Conservation (phyloP, 2,329 filamentous ascomycete genomes). For the Ophiostoma australiae region DNA sequence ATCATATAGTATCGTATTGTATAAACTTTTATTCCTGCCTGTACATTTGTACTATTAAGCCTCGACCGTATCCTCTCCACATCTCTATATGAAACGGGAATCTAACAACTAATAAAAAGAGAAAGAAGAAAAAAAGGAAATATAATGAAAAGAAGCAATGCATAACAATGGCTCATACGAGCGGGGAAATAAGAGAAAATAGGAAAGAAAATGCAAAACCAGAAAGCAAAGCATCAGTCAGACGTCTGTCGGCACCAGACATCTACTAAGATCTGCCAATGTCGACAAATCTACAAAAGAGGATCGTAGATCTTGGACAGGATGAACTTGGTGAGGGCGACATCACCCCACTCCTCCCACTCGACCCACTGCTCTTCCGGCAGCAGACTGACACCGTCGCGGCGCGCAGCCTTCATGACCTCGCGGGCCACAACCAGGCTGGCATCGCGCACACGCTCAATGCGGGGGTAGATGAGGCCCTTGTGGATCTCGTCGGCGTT, state of each 20-base stretch:
- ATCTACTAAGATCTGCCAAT: too few relatives aligned
- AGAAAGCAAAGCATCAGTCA: conserved; percentile 6
- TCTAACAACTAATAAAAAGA: conserved; percentile 25
- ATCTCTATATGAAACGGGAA: background rate
- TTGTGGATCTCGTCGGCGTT: conserved; percentile 74
- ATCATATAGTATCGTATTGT: background rate
- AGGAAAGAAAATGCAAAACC: background rate
- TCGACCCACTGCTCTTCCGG: conserved; percentile 65
- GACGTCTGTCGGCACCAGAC: background rate
- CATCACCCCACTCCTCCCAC: conserved; percentile 68
- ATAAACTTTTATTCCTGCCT: background rate
- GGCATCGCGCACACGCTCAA: conserved; percentile 87
- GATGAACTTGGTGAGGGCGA: conserved; percentile 56
- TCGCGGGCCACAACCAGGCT: conserved; percentile 80
- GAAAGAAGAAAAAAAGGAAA: background rate
- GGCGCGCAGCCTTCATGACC: conserved; percentile 87
- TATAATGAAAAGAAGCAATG: conserved; percentile 1
- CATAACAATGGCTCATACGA: background rate
- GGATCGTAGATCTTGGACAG: conserved; percentile 58
- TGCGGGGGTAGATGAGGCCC: conserved; percentile 84
- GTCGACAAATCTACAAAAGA: conserved; percentile 12
- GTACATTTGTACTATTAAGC: conserved; percentile 1
- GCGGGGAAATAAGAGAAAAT: background rate
- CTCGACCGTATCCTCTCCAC: background rate
- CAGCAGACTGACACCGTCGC: conserved; percentile 68